A percentile compares a stretch with the other conserved stretches of the same genome.
Conservation (phyloP, 495 filamentous ascomycete species). For the Barbatosphaeria neglecta region DNA sequence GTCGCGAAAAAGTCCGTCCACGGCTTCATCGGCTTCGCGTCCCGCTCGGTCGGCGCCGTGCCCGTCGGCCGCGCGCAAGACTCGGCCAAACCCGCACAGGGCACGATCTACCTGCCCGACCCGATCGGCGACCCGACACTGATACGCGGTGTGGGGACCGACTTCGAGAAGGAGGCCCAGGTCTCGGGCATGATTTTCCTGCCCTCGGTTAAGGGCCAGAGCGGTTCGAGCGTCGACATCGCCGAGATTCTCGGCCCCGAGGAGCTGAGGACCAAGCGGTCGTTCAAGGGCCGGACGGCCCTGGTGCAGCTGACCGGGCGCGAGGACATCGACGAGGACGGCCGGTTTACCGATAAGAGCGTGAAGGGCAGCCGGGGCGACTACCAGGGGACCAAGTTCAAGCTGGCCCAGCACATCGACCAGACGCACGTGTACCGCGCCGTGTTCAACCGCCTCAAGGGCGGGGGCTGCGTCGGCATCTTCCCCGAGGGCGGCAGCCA, state of each 20-base stretch:
- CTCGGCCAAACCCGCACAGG: conserved; percentile 63
- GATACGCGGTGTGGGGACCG: conserved; percentile 72
- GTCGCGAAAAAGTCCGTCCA: conserved; percentile 91
- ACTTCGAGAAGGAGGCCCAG: conserved; percentile 66
- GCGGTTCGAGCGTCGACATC: conserved; percentile 66
- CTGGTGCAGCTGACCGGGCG: conserved; percentile 70
- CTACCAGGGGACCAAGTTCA: conserved; percentile 72
- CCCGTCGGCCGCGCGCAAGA: conserved; percentile 87
- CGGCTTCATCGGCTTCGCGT: conserved; percentile 74
- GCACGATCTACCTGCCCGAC: conserved; percentile 85
- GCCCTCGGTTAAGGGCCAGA: conserved; percentile 66
- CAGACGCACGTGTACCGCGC: conserved; percentile 88
- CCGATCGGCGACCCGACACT: conserved; percentile 74
- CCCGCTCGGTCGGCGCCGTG: conserved; percentile 69
- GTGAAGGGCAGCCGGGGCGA: conserved; percentile 42
- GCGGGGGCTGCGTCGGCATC: conserved; percentile 86
- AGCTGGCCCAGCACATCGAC: conserved; percentile 85
- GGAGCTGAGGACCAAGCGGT: conserved; percentile 76
- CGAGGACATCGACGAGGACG: conserved; percentile 51
- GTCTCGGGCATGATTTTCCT: conserved; percentile 76
- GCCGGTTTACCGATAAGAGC: conserved; percentile 31
- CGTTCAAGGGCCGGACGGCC: conserved; percentile 60
- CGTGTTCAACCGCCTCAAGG: conserved; percentile 70
- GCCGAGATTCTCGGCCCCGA: conserved; percentile 66
- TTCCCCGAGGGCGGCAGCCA: conserved; percentile 98